Conservation (phyloP, 2,329 filamentous ascomycete species). For the Chaetomium globosum region DNA sequence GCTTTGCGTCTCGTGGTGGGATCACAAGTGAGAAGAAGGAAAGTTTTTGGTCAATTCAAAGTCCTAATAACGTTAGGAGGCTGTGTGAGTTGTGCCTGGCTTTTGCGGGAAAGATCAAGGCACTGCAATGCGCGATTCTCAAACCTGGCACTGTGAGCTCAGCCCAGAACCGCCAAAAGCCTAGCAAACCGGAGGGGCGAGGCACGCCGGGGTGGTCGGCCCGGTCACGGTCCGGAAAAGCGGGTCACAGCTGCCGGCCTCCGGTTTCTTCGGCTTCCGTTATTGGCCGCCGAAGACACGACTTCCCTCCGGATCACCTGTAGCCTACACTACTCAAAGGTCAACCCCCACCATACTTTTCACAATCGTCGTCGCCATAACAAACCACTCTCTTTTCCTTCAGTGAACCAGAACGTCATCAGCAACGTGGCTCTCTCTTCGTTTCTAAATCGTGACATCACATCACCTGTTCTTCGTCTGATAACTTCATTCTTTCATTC, state of each 20-base stretch:
- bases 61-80: background rate
- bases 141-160: background rate
- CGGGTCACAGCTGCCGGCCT: constrained; percentile 9
- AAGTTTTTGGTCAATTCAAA: background rate
- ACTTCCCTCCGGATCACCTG: background rate
- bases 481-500: background rate
- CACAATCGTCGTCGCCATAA: background rate
- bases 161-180: background rate
- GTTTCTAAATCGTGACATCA: background rate
- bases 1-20: background rate
- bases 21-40: background rate
- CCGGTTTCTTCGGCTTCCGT: background rate
- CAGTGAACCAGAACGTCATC: background rate
- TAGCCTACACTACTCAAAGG: background rate
- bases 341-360: background rate
- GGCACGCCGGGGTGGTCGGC: background rate
- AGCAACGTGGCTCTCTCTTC: background rate
- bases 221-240: constrained; percentile 3
- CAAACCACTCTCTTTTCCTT: constrained; percentile 10
- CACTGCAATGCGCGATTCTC: background rate
- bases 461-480: background rate
- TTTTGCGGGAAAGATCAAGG: background rate
- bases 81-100: background rate
- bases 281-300: constrained; percentile 9
- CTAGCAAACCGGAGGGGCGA: background rate